Conservation (phyloP, 345 rosid genomes). For the Murraya paniculata region DNA sequence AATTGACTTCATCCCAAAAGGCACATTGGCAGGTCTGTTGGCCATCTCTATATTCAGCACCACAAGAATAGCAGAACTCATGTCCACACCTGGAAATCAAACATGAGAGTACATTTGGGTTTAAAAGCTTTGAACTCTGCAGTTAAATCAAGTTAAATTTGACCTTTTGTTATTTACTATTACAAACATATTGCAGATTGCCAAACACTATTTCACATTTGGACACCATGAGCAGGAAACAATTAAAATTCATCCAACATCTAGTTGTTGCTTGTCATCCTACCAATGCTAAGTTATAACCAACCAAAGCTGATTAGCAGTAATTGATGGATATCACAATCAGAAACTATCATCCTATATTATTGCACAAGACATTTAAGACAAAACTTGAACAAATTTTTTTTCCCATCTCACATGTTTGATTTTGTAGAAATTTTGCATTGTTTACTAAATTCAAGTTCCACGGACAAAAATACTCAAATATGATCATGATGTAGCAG, state of each 20-base stretch:
- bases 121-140: neutral
- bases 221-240: neutral
- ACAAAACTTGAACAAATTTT: neutral
- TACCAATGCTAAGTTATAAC: neutral
- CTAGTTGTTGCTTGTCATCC: neutral
- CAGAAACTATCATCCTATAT: neutral
- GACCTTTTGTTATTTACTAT: neutral
- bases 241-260: neutral
- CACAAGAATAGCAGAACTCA: constrained; percentile 94
- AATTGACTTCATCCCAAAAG: constrained; percentile 83
- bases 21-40: constrained; percentile 86
- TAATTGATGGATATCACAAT: neutral
- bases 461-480: neutral
- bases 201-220: neutral
- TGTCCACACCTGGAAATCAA: constrained; percentile 71
- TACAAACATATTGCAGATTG: neutral
- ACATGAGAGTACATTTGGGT: constrained; percentile 9
- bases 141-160: neutral
- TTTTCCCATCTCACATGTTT: neutral
- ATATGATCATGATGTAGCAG: neutral
- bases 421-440: neutral
- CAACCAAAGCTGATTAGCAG: neutral
- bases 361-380: neutral
- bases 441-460: neutral
- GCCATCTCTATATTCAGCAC: constrained; percentile 74